A percentile compares a stretch with the other conserved stretches of the same genome.
phyloP scores from a whole-genome alignment of 495 filamentous ascomycete genomes.

The Aspergillus saccharolyticus region DNA sequence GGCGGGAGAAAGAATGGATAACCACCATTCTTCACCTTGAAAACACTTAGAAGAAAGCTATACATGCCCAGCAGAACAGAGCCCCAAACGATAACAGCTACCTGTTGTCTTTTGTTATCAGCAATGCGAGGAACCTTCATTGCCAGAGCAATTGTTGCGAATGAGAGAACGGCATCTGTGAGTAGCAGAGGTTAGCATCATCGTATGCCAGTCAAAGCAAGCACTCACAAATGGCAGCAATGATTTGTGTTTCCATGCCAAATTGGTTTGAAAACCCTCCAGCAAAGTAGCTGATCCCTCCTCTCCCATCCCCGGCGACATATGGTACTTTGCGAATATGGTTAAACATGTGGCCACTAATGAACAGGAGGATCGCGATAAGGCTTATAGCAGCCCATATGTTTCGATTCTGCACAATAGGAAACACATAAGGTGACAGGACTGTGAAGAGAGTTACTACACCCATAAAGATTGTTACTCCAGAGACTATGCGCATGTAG shows the following conservation, averaged over 20 bases:
- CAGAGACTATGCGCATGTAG: constrained; percentile 67
- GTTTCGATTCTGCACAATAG: constrained; percentile 82
- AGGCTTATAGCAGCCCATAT: constrained; percentile 90
- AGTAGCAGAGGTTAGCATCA: constrained; percentile 11
- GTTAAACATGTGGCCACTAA: constrained; percentile 98
- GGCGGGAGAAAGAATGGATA: constrained; percentile 94
- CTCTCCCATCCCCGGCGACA: constrained; percentile 76
- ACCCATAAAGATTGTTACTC: constrained; percentile 62
- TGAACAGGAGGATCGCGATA: constrained; percentile 89
- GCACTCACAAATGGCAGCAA: constrained; percentile 89
- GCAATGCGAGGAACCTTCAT: constrained; percentile 85
- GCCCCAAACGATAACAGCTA: constrained; percentile 80
- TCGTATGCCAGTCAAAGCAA: background rate
- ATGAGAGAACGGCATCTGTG: constrained; percentile 85
- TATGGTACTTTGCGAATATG: constrained; percentile 98
- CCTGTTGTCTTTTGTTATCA: constrained; percentile 70
- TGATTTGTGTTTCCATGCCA: constrained; percentile 92
- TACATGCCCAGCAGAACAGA: constrained; percentile 75
- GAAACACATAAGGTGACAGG: constrained; percentile 78
- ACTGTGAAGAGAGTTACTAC: constrained; percentile 63
- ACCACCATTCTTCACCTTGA: constrained; percentile 88
- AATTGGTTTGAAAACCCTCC: constrained; percentile 92
- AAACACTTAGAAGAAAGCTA: constrained; percentile 89
- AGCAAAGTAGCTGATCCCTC: constrained; percentile 88
- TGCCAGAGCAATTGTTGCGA: constrained; percentile 82